phyloP scores from a whole-genome alignment of 805 yeast genomes.

The Maudiozyma serrabonitensis region DNA sequence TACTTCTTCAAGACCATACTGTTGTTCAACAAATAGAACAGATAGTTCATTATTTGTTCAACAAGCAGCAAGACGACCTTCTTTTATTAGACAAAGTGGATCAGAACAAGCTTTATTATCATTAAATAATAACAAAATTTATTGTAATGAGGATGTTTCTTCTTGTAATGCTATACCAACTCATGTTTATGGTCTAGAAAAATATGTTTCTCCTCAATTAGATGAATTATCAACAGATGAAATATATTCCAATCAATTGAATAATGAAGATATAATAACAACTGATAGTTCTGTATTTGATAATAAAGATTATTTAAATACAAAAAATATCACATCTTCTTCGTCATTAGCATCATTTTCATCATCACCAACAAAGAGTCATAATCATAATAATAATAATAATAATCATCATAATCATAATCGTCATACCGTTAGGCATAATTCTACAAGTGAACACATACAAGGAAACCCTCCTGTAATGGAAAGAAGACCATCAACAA shows the following conservation, averaged over 20 bases:
- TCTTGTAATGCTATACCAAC: constrained; percentile 19
- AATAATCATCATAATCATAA: too few relatives aligned
- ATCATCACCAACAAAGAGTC: too few relatives aligned
- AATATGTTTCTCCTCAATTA: constrained; percentile 19
- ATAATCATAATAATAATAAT: too few relatives aligned
- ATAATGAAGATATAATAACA: neutral
- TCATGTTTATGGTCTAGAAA: constrained; percentile 23
- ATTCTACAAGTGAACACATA: too few relatives aligned
- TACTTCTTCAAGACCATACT: neutral
- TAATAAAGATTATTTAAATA: neutral
- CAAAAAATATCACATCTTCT: neutral
- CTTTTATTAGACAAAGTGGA: neutral
- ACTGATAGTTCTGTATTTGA: neutral
- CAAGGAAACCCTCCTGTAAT: neutral
- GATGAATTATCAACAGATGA: constrained; percentile 15
- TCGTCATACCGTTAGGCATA: too few relatives aligned
- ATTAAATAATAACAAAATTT: neutral
- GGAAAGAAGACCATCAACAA: constrained; percentile 7
- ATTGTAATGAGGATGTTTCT: neutral
- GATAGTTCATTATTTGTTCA: constrained; percentile 9
- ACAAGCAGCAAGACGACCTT: constrained; percentile 5
- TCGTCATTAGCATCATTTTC: neutral
- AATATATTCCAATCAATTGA: neutral
- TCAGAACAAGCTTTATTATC: neutral
- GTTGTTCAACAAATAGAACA: constrained; percentile 4